Evolutionary conservation across 2,329 filamentous ascomycete species (phyloP).

Genomic region (Septoria petroselini): DNA sequence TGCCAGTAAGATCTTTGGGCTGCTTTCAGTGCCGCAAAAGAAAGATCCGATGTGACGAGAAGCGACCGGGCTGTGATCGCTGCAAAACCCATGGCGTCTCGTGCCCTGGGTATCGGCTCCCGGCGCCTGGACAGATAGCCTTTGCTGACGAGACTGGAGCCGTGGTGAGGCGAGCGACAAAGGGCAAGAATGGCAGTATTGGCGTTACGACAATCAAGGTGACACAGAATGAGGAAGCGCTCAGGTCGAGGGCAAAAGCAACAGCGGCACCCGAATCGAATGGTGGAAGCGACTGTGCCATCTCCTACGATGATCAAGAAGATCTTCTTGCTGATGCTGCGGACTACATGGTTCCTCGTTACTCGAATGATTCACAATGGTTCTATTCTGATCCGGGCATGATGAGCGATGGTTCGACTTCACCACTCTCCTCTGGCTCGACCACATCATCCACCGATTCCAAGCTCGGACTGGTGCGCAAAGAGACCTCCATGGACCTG

Average conservation of each 20-base stretch:
- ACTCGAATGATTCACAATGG: not conserved
- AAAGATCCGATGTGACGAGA: slow-evolving; percentile 37
- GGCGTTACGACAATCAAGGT: not conserved
- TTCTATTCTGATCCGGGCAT: not conserved
- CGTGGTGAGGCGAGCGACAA: slow-evolving; percentile 21
- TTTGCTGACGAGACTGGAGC: slow-evolving; percentile 32
- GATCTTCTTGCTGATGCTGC: not conserved
- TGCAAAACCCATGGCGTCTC: slow-evolving; percentile 35
- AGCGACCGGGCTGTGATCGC: slow-evolving; percentile 32
- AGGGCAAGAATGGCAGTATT: slow-evolving; percentile 7
- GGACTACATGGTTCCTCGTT: not conserved
- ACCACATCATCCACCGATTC: not conserved
- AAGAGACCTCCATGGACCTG: slow-evolving; percentile 2
- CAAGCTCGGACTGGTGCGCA: slow-evolving; percentile 1
- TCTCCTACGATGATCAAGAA: not conserved
- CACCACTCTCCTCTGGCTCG: not conserved
- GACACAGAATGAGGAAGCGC: not conserved
- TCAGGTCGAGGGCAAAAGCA: not conserved
- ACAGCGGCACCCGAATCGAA: not conserved
- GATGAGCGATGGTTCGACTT: not conserved
- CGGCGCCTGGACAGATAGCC: slow-evolving; percentile 27
- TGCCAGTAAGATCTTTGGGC: slow-evolving; percentile 35
- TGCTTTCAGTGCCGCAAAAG: slow-evolving; percentile 35
- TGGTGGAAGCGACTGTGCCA: not conserved
- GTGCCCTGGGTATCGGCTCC: slow-evolving; percentile 35